Conservation (phyloP, 257 asterid species). For the Nicotiana tabacum region DNA sequence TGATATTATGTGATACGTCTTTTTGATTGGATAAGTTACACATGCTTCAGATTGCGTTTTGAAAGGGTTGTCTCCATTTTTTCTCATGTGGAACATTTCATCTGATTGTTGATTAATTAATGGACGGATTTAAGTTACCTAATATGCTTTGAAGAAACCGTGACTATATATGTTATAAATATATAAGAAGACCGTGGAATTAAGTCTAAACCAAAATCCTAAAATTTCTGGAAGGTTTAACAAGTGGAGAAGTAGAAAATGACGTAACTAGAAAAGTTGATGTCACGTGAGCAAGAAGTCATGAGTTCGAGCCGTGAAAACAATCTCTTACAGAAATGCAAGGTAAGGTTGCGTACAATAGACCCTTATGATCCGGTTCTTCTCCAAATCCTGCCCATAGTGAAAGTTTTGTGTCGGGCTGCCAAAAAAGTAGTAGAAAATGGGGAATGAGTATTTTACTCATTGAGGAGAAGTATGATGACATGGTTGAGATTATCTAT, state of each 20-base stretch:
- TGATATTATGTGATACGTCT: slow-evolving; percentile 5
- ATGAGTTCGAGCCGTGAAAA: too few relatives aligned
- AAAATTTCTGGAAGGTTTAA: background rate
- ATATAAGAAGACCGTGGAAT: background rate
- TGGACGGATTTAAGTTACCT: background rate
- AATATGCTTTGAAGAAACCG: background rate
- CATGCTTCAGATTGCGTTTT: background rate
- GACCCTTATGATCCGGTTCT: accelerated
- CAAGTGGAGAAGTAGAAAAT: background rate
- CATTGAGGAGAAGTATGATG: too few relatives aligned
- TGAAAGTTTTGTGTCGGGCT: too few relatives aligned
- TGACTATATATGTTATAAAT: background rate
- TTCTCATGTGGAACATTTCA: background rate
- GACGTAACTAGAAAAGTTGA: background rate
- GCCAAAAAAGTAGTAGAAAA: background rate
- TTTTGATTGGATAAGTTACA: background rate
- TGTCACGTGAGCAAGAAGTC: too few relatives aligned
- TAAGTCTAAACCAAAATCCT: background rate
- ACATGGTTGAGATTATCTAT: background rate
- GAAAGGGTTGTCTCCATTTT: background rate
- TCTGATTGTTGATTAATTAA: background rate
- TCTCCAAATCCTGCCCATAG: accelerated
- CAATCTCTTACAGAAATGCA: too few relatives aligned
- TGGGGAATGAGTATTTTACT: background rate
- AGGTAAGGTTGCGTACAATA: too few relatives aligned